Percentiles rank a stretch among this genome's conserved stretches.
Conservation (phyloP, 768 basidiomycete species). For the Amanita muscaria region DNA sequence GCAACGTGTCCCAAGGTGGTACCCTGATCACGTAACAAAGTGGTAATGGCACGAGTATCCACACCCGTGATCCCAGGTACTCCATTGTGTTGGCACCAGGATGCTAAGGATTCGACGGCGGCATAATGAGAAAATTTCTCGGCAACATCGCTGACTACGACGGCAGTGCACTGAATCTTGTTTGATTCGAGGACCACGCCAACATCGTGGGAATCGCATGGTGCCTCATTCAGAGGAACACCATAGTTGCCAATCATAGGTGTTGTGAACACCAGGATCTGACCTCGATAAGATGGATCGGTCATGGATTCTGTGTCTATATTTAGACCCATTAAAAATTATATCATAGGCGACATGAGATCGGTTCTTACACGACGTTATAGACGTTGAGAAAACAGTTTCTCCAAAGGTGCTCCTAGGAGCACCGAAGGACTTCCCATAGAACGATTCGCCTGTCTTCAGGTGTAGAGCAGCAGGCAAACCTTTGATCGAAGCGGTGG, state of each 20-base stretch:
- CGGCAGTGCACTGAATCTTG: constrained; percentile 83
- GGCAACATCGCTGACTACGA: constrained; percentile 92
- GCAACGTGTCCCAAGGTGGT: constrained; percentile 92
- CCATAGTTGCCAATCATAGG: constrained; percentile 99
- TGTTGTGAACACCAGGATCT: constrained; percentile 97
- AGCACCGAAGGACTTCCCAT: constrained; percentile 84
- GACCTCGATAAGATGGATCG: constrained; percentile 95
- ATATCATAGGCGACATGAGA: constrained; percentile 1
- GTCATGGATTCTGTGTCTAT: constrained; percentile 99
- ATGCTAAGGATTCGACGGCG: constrained; percentile 85
- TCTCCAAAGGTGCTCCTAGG: constrained; percentile 86
- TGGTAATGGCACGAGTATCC: constrained; percentile 95
- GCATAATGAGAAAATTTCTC: constrained; percentile 92
- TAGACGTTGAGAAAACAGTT: constrained; percentile 97
- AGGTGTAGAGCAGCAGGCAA: constrained; percentile 84
- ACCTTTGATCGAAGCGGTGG: constrained; percentile 37
- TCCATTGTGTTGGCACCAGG: constrained; percentile 87
- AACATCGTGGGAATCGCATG: constrained; percentile 65
- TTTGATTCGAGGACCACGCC: constrained; percentile 86
- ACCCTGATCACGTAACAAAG: constrained; percentile 89
- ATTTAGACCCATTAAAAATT: constrained; percentile 8
- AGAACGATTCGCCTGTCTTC: constrained; percentile 89
- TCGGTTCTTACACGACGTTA: constrained; percentile 72
- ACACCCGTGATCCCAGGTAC: constrained; percentile 95
- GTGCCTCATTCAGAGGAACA: constrained; percentile 74